A percentile compares a stretch with the other conserved stretches of the same genome.
phyloP scores from a whole-genome alignment of 1,284 basidiomycete species.

The Porogramme epimiltina region DNA sequence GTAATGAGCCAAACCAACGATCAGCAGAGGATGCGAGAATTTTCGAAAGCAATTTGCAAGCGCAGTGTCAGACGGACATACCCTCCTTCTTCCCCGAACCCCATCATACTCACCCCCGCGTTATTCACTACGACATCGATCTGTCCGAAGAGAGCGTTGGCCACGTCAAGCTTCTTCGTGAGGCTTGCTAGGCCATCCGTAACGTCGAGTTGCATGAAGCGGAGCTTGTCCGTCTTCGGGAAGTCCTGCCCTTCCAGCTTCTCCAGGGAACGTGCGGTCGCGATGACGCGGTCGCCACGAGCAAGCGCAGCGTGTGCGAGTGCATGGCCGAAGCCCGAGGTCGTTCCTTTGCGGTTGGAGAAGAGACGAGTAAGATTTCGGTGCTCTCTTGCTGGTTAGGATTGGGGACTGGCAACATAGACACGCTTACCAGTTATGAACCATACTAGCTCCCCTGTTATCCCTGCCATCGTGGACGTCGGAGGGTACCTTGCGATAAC shows the following conservation, averaged over 20 bases:
- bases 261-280: constrained; percentile 16
- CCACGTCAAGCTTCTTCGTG: constrained; percentile 37
- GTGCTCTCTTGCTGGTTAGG: too few species aligned
- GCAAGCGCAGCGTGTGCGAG: constrained; percentile 28
- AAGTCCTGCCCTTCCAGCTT: neutral
- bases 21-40: too few species aligned
- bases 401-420: too few species aligned
- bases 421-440: constrained; percentile 15
- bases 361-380: neutral
- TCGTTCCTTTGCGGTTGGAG: neutral
- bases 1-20: neutral
- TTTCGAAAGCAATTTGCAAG: too few species aligned
- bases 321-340: constrained; percentile 35
- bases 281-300: constrained; percentile 30
- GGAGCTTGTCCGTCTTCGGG: neutral
- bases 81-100: constrained; percentile 32
- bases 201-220: neutral
- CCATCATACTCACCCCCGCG: constrained; percentile 41
- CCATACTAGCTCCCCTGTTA: constrained; percentile 17
- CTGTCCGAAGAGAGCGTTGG: constrained; percentile 44
- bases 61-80: constrained; percentile 14
- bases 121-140: constrained; percentile 60
- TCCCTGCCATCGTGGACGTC: too few species aligned
- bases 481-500: too few species aligned
- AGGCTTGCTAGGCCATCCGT: constrained; percentile 8